These are phyloP conservation scores for Cruciata laevipes DNA, from an alignment of 257 asterid species.

Conservation along the genomic window DNA sequence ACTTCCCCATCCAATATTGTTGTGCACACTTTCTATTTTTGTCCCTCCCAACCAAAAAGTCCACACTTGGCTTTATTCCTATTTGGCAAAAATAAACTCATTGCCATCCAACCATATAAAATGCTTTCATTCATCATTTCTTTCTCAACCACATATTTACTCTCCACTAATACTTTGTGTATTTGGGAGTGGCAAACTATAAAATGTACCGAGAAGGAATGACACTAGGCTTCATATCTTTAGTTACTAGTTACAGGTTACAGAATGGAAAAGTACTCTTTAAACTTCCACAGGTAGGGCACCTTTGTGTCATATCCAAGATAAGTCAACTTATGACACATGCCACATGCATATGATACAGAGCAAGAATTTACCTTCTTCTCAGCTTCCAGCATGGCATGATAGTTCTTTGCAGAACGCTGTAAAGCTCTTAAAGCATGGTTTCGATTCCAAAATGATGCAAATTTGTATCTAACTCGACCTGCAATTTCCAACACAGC, in stretches of 20 bases:
- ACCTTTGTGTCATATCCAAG: not conserved
- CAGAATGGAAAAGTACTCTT: not conserved
- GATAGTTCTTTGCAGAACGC: constrained; percentile 48
- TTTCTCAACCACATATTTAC: too few species aligned
- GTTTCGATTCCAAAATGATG: constrained; percentile 98
- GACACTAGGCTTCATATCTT: not conserved
- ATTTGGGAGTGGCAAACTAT: too few species aligned
- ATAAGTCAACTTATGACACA: not conserved
- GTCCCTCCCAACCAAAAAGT: too few species aligned
- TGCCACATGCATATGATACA: not conserved
- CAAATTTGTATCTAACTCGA: constrained; percentile 87
- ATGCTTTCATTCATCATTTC: too few species aligned
- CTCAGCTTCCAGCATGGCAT: constrained; percentile 66
- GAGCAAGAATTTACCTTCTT: constrained; percentile 53
- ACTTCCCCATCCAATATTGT: too few species aligned
- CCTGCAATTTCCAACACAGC: constrained; percentile 47
- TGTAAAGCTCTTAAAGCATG: constrained; percentile 64
- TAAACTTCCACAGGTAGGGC: not conserved
- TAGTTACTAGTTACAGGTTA: not conserved
- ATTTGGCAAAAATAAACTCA: too few species aligned
- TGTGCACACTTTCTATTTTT: too few species aligned
- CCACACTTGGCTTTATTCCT: too few species aligned
- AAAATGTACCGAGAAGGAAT: too few species aligned
- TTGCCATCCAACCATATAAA: too few species aligned
- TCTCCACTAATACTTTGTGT: too few species aligned